A percentile compares a stretch with the other conserved stretches of the same genome.
phyloP scores from a whole-genome alignment of 305 asterid species.

The Ruellia speciosa region DNA sequence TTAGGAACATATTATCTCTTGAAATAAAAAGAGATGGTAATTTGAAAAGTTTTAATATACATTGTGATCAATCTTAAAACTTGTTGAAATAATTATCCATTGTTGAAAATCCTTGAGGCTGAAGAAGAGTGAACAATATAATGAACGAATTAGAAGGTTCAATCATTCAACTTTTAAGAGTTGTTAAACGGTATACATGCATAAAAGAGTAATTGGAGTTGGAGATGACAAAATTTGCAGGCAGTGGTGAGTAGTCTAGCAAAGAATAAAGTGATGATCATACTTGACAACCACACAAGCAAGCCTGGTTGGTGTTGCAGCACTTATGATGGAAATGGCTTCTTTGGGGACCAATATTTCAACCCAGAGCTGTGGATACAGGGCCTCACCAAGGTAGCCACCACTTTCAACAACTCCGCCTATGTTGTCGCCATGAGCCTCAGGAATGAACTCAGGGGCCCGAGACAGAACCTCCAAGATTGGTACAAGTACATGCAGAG shows the following conservation, averaged over 20 bases:
- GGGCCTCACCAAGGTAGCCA: slow-evolving; percentile 67
- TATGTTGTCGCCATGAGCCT: slow-evolving; percentile 82
- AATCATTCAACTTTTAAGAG: too few relatives aligned
- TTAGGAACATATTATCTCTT: too few relatives aligned
- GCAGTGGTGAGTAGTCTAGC: slow-evolving; percentile 80
- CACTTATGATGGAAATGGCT: slow-evolving; percentile 66
- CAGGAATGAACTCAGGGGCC: slow-evolving; percentile 82
- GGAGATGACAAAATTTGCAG: slow-evolving; percentile 31
- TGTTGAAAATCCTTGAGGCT: too few relatives aligned
- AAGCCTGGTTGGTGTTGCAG: slow-evolving; percentile 96
- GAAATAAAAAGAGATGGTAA: too few relatives aligned
- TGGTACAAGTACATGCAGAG: slow-evolving; percentile 88
- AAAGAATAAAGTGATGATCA: slow-evolving; percentile 57
- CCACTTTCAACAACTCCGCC: slow-evolving; percentile 39
- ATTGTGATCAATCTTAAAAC: too few relatives aligned
- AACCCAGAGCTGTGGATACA: slow-evolving; percentile 74
- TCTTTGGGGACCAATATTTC: slow-evolving; percentile 77
- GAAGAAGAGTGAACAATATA: too few relatives aligned
- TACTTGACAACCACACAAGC: slow-evolving; percentile 78
- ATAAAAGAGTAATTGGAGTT: too few relatives aligned
- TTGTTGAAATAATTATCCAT: too few relatives aligned
- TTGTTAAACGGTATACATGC: too few relatives aligned
- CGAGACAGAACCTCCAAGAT: slow-evolving; percentile 53
- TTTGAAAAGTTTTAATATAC: too few relatives aligned
- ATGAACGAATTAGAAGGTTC: too few relatives aligned